Evolutionary conservation across 2,329 filamentous ascomycete genomes (phyloP).

Genomic region (Teratosphaeria nubilosa): DNA sequence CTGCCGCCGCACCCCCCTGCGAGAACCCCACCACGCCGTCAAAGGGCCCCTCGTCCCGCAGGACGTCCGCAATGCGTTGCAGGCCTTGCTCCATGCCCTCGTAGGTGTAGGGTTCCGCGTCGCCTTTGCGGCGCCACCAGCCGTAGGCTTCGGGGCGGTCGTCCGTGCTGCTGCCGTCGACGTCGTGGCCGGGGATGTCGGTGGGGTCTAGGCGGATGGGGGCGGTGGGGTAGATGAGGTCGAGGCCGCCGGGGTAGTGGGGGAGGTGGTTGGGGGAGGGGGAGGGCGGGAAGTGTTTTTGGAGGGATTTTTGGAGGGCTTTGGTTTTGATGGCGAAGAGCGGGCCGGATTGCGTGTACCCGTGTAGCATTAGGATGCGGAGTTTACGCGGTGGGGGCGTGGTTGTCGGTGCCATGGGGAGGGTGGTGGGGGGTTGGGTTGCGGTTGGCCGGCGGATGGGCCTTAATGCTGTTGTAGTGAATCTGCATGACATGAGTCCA

Average conservation of each 20-base stretch:
- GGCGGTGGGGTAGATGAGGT: slow-evolving; percentile 38
- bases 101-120: slow-evolving; percentile 48
- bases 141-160: slow-evolving; percentile 54
- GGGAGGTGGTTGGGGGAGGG: slow-evolving; percentile 34
- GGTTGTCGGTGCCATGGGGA: slow-evolving; percentile 3
- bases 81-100: slow-evolving; percentile 61
- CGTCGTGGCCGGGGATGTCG: slow-evolving; percentile 51
- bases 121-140: slow-evolving; percentile 69
- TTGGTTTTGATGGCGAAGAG: slow-evolving; percentile 83
- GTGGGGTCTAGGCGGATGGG: slow-evolving; percentile 32
- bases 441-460: background rate
- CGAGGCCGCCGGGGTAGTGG: slow-evolving; percentile 29
- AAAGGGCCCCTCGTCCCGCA: slow-evolving; percentile 55
- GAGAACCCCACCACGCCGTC: slow-evolving; percentile 76
- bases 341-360: slow-evolving; percentile 82
- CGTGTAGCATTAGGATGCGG: slow-evolving; percentile 45
- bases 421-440: background rate
- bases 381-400: slow-evolving; percentile 20
- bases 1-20: slow-evolving; percentile 65
- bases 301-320: slow-evolving; percentile 69
- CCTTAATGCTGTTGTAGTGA: background rate
- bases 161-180: slow-evolving; percentile 20
- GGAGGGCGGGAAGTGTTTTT: slow-evolving; percentile 59
- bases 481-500: background rate
- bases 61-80: slow-evolving; percentile 47